These are phyloP conservation scores for Camelina hispida DNA, from an alignment of 345 rosid genomes.

Conservation along the genomic window DNA sequence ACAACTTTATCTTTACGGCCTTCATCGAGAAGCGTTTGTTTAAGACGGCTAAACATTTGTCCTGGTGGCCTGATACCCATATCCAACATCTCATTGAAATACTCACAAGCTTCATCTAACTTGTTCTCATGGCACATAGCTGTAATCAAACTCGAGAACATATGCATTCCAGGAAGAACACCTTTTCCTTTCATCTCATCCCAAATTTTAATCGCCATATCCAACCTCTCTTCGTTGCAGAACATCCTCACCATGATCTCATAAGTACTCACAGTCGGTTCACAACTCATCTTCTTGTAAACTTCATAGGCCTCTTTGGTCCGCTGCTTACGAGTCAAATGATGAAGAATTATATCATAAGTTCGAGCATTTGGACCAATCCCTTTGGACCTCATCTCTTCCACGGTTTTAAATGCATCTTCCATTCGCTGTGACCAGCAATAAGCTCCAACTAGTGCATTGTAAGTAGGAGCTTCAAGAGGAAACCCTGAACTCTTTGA, in stretches of 20 bases:
- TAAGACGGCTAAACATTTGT: constrained; percentile 72
- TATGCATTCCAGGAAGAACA: constrained; percentile 84
- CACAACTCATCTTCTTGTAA: constrained; percentile 68
- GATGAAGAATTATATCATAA: constrained; percentile 78
- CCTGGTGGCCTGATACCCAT: constrained; percentile 85
- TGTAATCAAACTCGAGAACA: constrained; percentile 72
- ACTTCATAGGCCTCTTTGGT: constrained; percentile 60
- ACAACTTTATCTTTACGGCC: constrained; percentile 61
- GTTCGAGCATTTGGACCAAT: constrained; percentile 78
- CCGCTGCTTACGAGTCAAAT: constrained; percentile 55
- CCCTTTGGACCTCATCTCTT: constrained; percentile 68
- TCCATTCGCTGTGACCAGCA: constrained; percentile 65
- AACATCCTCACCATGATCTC: constrained; percentile 88
- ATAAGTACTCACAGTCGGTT: constrained; percentile 72
- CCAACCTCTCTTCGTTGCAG: constrained; percentile 64
- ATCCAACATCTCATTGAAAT: constrained; percentile 83
- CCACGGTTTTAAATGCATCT: constrained; percentile 58
- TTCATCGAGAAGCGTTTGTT: constrained; percentile 64
- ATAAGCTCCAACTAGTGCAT: constrained; percentile 80
- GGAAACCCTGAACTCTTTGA: constrained; percentile 65
- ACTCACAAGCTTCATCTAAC: constrained; percentile 80
- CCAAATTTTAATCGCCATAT: constrained; percentile 72
- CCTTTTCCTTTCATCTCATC: constrained; percentile 77
- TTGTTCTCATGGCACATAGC: constrained; percentile 62
- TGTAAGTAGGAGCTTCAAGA: constrained; percentile 75